phyloP scores from a whole-genome alignment of 1,139 yeast genomes.

The Taphrina communis region DNA sequence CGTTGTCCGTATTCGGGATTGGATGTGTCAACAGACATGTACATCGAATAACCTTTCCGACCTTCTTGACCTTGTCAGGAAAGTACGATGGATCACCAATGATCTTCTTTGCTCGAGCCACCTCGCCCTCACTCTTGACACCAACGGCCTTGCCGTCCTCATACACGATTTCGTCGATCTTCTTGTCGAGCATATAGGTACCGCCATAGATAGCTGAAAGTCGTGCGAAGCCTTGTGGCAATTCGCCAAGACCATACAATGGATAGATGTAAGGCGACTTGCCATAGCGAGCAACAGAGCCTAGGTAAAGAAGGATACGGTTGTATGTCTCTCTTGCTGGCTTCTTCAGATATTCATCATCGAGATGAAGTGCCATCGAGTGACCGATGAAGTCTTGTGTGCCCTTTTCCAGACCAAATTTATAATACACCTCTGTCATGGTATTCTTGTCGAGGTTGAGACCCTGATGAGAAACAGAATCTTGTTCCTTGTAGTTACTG shows the following conservation, averaged over 20 bases:
- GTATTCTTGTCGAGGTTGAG: slow-evolving; percentile 84
- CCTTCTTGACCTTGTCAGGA: slow-evolving; percentile 84
- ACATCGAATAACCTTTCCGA: slow-evolving; percentile 92
- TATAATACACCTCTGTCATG: slow-evolving; percentile 87
- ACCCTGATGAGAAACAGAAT: slow-evolving; percentile 80
- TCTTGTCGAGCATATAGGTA: slow-evolving; percentile 96
- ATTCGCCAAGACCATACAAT: slow-evolving; percentile 92
- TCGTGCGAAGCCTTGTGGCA: slow-evolving; percentile 98
- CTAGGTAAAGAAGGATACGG: slow-evolving; percentile 81
- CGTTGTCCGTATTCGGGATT: slow-evolving; percentile 77
- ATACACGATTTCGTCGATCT: slow-evolving; percentile 85
- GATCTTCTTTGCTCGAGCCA: slow-evolving; percentile 88
- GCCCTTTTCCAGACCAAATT: slow-evolving; percentile 90
- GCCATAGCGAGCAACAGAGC: slow-evolving; percentile 92
- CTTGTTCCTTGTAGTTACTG: slow-evolving; percentile 79
- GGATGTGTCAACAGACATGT: slow-evolving; percentile 93
- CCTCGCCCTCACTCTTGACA: slow-evolving; percentile 87
- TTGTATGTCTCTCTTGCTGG: slow-evolving; percentile 94
- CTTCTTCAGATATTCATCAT: slow-evolving; percentile 83
- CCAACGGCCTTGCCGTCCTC: slow-evolving; percentile 78
- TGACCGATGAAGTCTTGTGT: slow-evolving; percentile 97
- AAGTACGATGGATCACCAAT: slow-evolving; percentile 98
- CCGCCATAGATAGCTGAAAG: slow-evolving; percentile 98
- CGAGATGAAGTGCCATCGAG: slow-evolving; percentile 97
- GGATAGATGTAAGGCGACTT: slow-evolving; percentile 97